These are phyloP conservation scores for Ophiosphaerella herpotricha DNA, from an alignment of 2,329 filamentous ascomycete species.

Conservation along the genomic window DNA sequence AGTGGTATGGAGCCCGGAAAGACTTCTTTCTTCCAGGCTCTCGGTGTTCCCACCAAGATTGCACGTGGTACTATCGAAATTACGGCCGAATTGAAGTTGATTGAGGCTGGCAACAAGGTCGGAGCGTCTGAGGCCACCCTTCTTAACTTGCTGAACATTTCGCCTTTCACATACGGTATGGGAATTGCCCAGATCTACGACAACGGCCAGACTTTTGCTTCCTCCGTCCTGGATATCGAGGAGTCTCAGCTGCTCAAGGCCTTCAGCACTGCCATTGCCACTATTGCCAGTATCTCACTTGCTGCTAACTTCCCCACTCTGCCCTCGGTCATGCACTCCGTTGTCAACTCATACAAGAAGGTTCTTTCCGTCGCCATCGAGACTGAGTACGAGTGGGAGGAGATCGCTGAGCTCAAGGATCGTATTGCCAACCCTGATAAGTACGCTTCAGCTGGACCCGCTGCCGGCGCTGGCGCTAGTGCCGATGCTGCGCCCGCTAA, in stretches of 20 bases:
- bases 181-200: constrained; percentile 96
- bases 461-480: constrained; percentile 57
- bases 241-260: constrained; percentile 90
- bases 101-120: constrained; percentile 91
- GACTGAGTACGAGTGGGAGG: constrained; percentile 92
- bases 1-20: constrained; percentile 99
- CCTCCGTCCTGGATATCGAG: constrained; percentile 86
- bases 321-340: constrained; percentile 92
- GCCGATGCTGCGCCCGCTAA: constrained; percentile 52
- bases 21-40: constrained; percentile 99
- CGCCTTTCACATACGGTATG: constrained; percentile 81
- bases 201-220: constrained; percentile 88
- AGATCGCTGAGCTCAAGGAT: constrained; percentile 98
- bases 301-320: constrained; percentile 94
- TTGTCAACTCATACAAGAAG: constrained; percentile 99
- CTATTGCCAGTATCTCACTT: constrained; percentile 89
- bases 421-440: constrained; percentile 98
- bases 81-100: constrained; percentile 94
- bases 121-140: constrained; percentile 98
- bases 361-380: constrained; percentile 83
- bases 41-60: constrained; percentile 99
- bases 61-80: constrained; percentile 99
- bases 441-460: constrained; percentile 83
- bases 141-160: constrained; percentile 99
- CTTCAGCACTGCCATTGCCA: constrained; percentile 79